These are phyloP conservation scores for Chaetomidium leptoderma DNA, from an alignment of 495 filamentous ascomycete genomes.

Conservation along the genomic window DNA sequence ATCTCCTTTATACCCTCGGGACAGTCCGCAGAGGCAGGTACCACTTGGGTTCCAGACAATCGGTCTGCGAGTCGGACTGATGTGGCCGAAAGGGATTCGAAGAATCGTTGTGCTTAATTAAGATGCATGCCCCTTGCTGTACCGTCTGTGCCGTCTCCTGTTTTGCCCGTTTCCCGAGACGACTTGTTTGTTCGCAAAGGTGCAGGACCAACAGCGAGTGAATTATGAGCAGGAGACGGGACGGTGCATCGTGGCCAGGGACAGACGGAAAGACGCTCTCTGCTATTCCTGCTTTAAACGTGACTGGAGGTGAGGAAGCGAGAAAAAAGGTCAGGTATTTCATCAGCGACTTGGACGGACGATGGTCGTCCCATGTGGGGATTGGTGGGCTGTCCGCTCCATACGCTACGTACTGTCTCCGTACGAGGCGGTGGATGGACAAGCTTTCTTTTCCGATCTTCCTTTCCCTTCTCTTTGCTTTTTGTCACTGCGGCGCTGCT, in stretches of 20 bases:
- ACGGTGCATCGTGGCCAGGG: slow-evolving; percentile 40
- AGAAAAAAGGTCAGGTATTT: slow-evolving; percentile 1
- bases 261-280: slow-evolving; percentile 9
- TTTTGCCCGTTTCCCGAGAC: slow-evolving; percentile 2
- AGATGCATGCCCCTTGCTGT: slow-evolving; percentile 14
- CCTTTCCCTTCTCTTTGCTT: slow-evolving; percentile 14
- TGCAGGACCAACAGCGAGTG: slow-evolving; percentile 38
- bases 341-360: not conserved
- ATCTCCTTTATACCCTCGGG: slow-evolving; percentile 16
- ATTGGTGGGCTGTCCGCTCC: slow-evolving; percentile 1
- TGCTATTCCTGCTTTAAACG: not conserved
- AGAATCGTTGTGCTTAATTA: slow-evolving; percentile 23
- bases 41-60: slow-evolving; percentile 13
- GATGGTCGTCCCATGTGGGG: not conserved
- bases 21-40: slow-evolving; percentile 10
- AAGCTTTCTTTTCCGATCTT: slow-evolving; percentile 21
- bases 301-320: not conserved
- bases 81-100: slow-evolving; percentile 47
- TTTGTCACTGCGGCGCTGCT: slow-evolving; percentile 12
- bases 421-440: slow-evolving; percentile 16
- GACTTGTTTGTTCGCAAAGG: slow-evolving; percentile 42
- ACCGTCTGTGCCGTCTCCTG: slow-evolving; percentile 15
- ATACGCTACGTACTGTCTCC: not conserved
- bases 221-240: slow-evolving; percentile 41
- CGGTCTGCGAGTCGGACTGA: slow-evolving; percentile 21